Percentiles rank a stretch among this genome's conserved stretches.
These are phyloP conservation scores for Ceratobasidium sp. DNA, from an alignment of 1,284 basidiomycete species.

Conservation along the genomic window DNA sequence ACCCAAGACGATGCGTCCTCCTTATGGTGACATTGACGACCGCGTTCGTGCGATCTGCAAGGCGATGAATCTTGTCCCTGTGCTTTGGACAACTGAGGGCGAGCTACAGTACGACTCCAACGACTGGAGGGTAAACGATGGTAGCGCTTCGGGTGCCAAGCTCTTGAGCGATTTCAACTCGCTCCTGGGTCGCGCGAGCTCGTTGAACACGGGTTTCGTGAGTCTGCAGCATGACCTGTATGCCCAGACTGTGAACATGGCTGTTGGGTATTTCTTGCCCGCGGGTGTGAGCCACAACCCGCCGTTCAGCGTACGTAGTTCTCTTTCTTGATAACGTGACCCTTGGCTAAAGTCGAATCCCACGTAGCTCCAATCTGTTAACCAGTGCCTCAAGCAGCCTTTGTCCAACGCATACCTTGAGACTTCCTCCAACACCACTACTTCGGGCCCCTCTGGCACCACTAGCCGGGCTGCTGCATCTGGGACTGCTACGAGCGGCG, in stretches of 20 bases:
- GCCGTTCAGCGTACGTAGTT: slow-evolving; percentile 11
- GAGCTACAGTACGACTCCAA: slow-evolving; percentile 40
- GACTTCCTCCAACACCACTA: slow-evolving; percentile 18
- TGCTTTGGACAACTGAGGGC: slow-evolving; percentile 65
- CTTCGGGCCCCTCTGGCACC: slow-evolving; percentile 55
- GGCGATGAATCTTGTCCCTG: slow-evolving; percentile 80
- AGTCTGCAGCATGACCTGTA: slow-evolving; percentile 89
- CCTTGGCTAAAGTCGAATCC: slow-evolving; percentile 55
- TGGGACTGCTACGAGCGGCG: slow-evolving; percentile 22
- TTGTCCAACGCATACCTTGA: slow-evolving; percentile 69
- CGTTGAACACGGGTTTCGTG: slow-evolving; percentile 70
- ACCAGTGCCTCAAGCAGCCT: slow-evolving; percentile 67
- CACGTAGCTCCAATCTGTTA: slow-evolving; percentile 52
- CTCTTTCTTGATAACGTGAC: slow-evolving; percentile 56
- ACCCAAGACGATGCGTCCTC: slow-evolving; percentile 71
- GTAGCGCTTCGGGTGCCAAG: slow-evolving; percentile 66
- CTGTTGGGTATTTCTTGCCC: slow-evolving; percentile 84
- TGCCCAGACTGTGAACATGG: slow-evolving; percentile 81
- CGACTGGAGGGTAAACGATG: slow-evolving; percentile 77
- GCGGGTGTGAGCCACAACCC: slow-evolving; percentile 52
- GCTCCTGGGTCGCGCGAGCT: slow-evolving; percentile 52
- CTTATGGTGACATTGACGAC: slow-evolving; percentile 63
- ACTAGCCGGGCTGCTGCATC: slow-evolving; percentile 12
- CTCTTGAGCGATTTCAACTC: slow-evolving; percentile 51
- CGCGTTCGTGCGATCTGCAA: slow-evolving; percentile 84